These are phyloP conservation scores for Monosporascus cannonballus DNA, from an alignment of 2,329 filamentous ascomycete genomes.

Conservation along the genomic window DNA sequence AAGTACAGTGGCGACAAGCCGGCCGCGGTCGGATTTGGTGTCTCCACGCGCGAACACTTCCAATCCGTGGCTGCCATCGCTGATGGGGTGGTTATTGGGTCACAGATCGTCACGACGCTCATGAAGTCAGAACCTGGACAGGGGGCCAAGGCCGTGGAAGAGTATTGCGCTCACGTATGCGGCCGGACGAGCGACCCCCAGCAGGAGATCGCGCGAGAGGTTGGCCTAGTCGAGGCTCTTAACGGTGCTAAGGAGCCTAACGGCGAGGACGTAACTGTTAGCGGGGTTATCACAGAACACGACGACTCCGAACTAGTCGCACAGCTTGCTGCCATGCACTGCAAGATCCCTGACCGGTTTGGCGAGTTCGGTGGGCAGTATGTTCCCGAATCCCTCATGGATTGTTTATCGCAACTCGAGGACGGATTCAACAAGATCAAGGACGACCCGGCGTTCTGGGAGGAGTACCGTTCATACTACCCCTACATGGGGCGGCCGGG, in stretches of 20 bases:
- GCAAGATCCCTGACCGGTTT: slow-evolving; percentile 76
- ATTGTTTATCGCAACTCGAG: slow-evolving; percentile 87
- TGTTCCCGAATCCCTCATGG: slow-evolving; percentile 96
- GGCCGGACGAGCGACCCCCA: slow-evolving; percentile 35
- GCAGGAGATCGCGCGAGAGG: slow-evolving; percentile 51
- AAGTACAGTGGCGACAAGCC: slow-evolving; percentile 87
- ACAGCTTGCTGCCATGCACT: slow-evolving; percentile 77
- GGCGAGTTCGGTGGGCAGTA: slow-evolving; percentile 97
- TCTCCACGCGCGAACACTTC: slow-evolving; percentile 94
- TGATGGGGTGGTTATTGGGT: slow-evolving; percentile 94
- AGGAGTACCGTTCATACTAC: slow-evolving; percentile 93
- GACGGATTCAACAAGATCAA: slow-evolving; percentile 82
- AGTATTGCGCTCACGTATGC: slow-evolving; percentile 71
- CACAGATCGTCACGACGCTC: slow-evolving; percentile 84
- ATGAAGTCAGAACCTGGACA: slow-evolving; percentile 60
- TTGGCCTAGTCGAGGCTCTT: slow-evolving; percentile 64
- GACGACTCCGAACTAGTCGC: slow-evolving; percentile 61
- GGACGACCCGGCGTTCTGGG: slow-evolving; percentile 90
- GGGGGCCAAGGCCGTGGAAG: slow-evolving; percentile 67
- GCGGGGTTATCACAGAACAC: slow-evolving; percentile 55
- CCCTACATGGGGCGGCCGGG: slow-evolving; percentile 95
- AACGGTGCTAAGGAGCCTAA: slow-evolving; percentile 53
- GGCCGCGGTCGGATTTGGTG: slow-evolving; percentile 89
- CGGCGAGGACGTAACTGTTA: slow-evolving; percentile 57
- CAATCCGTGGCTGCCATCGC: slow-evolving; percentile 74